Conservation (phyloP, 2,329 filamentous ascomycete species). For the Verticillium zaregamsianum region DNA sequence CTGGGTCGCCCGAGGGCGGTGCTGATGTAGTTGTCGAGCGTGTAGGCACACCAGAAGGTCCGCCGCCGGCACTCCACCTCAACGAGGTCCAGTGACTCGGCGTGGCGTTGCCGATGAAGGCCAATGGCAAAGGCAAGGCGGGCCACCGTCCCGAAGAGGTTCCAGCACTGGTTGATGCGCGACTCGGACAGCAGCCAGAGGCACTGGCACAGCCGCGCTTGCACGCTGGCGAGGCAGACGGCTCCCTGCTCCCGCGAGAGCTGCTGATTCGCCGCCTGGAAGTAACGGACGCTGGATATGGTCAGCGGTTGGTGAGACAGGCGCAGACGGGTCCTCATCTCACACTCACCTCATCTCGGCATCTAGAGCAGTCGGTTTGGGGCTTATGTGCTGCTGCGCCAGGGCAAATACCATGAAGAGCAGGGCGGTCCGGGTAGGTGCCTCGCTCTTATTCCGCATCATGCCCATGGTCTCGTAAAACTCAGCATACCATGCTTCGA, state of each 20-base stretch:
- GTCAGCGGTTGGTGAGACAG: neutral
- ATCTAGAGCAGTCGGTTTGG: neutral
- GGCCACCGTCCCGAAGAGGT: constrained; percentile 34
- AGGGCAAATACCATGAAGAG: constrained; percentile 41
- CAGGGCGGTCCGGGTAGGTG: neutral
- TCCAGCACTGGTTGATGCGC: constrained; percentile 42
- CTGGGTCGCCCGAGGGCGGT: constrained; percentile 56
- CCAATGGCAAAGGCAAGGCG: constrained; percentile 32
- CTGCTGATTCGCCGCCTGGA: constrained; percentile 28
- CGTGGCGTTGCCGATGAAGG: constrained; percentile 27
- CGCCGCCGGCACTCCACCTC: constrained; percentile 29
- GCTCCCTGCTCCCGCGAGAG: constrained; percentile 30
- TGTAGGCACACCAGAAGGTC: constrained; percentile 62
- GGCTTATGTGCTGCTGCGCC: constrained; percentile 32
- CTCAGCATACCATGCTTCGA: constrained; percentile 32
- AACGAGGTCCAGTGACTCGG: constrained; percentile 23
- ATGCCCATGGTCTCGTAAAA: constrained; percentile 37
- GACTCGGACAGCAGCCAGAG: constrained; percentile 37
- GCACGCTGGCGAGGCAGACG: constrained; percentile 31
- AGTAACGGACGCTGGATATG: constrained; percentile 5
- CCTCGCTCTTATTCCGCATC: constrained; percentile 20
- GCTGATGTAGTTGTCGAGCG: constrained; percentile 59
- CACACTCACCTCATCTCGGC: constrained; percentile 1
- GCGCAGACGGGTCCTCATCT: no score
- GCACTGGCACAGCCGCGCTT: constrained; percentile 35